Percentiles rank a stretch among this genome's conserved stretches.
Conservation (phyloP, 345 rosid species). For the Heritiera littoralis region DNA sequence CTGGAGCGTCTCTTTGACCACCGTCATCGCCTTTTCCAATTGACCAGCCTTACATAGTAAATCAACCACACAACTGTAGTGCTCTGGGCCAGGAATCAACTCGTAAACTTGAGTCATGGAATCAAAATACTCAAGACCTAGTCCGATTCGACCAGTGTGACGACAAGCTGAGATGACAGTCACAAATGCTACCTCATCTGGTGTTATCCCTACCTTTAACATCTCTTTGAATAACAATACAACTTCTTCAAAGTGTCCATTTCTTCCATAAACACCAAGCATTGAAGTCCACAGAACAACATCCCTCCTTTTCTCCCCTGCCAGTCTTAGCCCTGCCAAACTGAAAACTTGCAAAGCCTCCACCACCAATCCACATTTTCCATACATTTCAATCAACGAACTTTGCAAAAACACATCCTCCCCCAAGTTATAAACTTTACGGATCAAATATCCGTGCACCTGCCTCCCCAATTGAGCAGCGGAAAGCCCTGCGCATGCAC, state of each 20-base stretch:
- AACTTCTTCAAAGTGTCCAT: slow-evolving; percentile 44
- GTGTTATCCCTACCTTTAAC: slow-evolving; percentile 41
- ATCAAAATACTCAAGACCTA: slow-evolving; percentile 51
- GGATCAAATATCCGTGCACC: slow-evolving; percentile 45
- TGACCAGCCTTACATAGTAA: slow-evolving; percentile 58
- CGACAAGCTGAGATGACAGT: slow-evolving; percentile 60
- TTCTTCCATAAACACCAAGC: slow-evolving; percentile 49
- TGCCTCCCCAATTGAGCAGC: slow-evolving; percentile 49
- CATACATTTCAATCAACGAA: slow-evolving; percentile 66
- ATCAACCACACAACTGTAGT: slow-evolving; percentile 59
- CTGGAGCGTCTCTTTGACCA: slow-evolving; percentile 43
- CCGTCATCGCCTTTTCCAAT: slow-evolving; percentile 48
- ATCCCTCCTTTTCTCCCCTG: slow-evolving; percentile 35
- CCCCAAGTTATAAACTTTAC: slow-evolving; percentile 30
- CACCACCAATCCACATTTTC: slow-evolving; percentile 50
- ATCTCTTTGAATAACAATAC: slow-evolving; percentile 42
- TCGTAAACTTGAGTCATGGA: slow-evolving; percentile 41
- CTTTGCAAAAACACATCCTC: slow-evolving; percentile 52
- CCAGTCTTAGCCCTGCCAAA: slow-evolving; percentile 30
- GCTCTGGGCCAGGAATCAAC: slow-evolving; percentile 48
- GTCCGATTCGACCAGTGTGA: slow-evolving; percentile 55
- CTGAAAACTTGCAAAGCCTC: slow-evolving; percentile 47
- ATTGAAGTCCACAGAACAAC: slow-evolving; percentile 66
- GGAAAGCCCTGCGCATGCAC: slow-evolving; percentile 41
- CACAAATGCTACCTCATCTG: slow-evolving; percentile 55